These are phyloP conservation scores for Rhexocercosporidium sp. DNA, from an alignment of 2,329 filamentous ascomycete species.

Conservation along the genomic window DNA sequence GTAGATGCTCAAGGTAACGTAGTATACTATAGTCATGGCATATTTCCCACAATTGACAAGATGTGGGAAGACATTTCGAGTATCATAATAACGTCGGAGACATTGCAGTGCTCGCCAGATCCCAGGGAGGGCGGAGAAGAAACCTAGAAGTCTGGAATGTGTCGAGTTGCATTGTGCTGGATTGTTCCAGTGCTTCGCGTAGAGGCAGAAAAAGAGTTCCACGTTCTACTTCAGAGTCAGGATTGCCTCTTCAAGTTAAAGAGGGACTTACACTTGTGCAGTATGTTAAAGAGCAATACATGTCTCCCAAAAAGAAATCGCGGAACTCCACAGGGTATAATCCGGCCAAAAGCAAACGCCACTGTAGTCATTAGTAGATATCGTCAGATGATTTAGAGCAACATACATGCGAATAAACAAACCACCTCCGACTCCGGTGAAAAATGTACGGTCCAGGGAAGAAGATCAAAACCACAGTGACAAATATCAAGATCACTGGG, in stretches of 20 bases:
- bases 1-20: conserved; percentile 80
- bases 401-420: conserved; percentile 85
- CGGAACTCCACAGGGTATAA: conserved; percentile 94
- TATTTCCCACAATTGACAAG: conserved; percentile 94
- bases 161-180: conserved; percentile 83
- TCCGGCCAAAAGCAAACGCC: conserved; percentile 83
- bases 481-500: conserved; percentile 76
- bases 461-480: conserved; percentile 73
- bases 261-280: conserved; percentile 72
- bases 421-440: conserved; percentile 80
- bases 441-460: conserved; percentile 77
- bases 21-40: conserved; percentile 78
- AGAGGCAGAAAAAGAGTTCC: conserved; percentile 93
- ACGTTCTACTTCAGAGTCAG: conserved; percentile 67
- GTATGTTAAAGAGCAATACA: conserved; percentile 96
- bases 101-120: conserved; percentile 94
- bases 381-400: not conserved
- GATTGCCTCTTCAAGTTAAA: not conserved
- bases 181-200: conserved; percentile 76
- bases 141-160: conserved; percentile 82
- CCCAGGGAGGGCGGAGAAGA: conserved; percentile 81
- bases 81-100: conserved; percentile 86
- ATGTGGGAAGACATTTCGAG: conserved; percentile 87
- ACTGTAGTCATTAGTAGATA: conserved; percentile 56
- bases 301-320: conserved; percentile 97